Conservation (phyloP, 1,284 basidiomycete species). For the Boletellus deceptivus region DNA sequence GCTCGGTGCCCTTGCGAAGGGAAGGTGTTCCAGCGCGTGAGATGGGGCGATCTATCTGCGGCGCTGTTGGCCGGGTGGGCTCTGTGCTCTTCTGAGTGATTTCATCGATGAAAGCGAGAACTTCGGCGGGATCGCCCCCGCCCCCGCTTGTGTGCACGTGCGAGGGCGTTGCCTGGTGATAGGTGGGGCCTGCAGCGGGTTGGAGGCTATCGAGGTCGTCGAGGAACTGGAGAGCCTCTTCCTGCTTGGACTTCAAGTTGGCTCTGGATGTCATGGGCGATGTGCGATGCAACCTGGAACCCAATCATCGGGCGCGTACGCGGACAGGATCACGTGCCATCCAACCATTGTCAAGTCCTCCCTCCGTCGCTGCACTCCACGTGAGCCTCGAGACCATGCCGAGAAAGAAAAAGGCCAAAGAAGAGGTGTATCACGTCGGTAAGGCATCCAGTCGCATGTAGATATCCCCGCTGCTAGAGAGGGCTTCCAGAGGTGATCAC, state of each 20-base stretch:
- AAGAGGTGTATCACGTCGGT: slow-evolving; percentile 52
- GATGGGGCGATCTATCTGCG: slow-evolving; percentile 54
- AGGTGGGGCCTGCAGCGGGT: slow-evolving; percentile 28
- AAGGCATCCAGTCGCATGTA: slow-evolving; percentile 10
- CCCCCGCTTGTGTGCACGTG: slow-evolving; percentile 19
- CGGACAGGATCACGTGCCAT: slow-evolving; percentile 19
- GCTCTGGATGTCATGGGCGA: slow-evolving; percentile 50
- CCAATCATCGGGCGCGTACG: slow-evolving; percentile 2
- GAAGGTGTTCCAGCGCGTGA: slow-evolving; percentile 72
- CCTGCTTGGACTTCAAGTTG: slow-evolving; percentile 68
- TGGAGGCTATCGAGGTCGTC: slow-evolving; percentile 65
- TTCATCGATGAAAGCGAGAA: slow-evolving; percentile 91
- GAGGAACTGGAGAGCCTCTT: slow-evolving; percentile 87
- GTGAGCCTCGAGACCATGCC: slow-evolving; percentile 20
- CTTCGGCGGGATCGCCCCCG: slow-evolving; percentile 69
- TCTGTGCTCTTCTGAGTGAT: slow-evolving; percentile 87
- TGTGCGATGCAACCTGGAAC: background rate
- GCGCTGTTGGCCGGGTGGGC: slow-evolving; percentile 57
- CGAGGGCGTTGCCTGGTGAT: slow-evolving; percentile 21
- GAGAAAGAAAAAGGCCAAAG: slow-evolving; percentile 25
- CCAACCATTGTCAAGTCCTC: background rate
- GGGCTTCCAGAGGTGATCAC: slow-evolving; percentile 49
- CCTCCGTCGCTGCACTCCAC: background rate
- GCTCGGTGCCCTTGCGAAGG: slow-evolving; percentile 72
- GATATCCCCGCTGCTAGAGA: background rate